A percentile compares a stretch with the other conserved stretches of the same genome.
Conservation (phyloP, 2,329 filamentous ascomycete genomes). For the Fusarium staphyleae region DNA sequence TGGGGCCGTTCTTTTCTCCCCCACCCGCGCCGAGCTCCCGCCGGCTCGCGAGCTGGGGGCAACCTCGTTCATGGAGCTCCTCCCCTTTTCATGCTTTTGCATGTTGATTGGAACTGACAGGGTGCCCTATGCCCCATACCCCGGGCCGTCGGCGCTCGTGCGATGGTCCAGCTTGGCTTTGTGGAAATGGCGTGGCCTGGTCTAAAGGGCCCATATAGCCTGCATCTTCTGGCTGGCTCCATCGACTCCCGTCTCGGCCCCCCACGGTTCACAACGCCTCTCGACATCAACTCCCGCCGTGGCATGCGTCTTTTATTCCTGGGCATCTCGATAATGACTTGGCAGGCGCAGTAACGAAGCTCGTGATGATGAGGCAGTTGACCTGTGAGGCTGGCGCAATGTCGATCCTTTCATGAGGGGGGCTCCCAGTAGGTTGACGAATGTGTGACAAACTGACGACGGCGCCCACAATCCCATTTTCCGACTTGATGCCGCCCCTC, state of each 20-base stretch:
- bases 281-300: slow-evolving; percentile 3
- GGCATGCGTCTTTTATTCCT: slow-evolving; percentile 2
- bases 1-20: slow-evolving; percentile 22
- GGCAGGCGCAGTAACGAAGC: neutral
- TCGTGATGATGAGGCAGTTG: neutral
- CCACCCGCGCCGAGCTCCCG: slow-evolving; percentile 13
- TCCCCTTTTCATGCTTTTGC: slow-evolving; percentile 15
- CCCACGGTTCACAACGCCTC: slow-evolving; percentile 18
- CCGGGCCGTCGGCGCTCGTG: slow-evolving; percentile 37
- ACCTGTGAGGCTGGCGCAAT: neutral
- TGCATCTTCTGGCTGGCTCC: neutral
- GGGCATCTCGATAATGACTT: slow-evolving; percentile 16
- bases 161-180: slow-evolving; percentile 33
- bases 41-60: slow-evolving; percentile 13
- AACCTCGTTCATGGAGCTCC: slow-evolving; percentile 9
- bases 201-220: slow-evolving; percentile 3
- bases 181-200: slow-evolving; percentile 26
- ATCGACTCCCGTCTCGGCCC: slow-evolving; percentile 20
- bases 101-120: slow-evolving; percentile 17
- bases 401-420: slow-evolving; percentile 26
- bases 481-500: neutral
- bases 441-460: slow-evolving; percentile 16
- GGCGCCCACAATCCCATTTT: slow-evolving; percentile 1
- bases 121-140: slow-evolving; percentile 23
- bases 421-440: slow-evolving; percentile 26